Conservation (phyloP, 441 rosid species). For the Jatropha podagrica region DNA sequence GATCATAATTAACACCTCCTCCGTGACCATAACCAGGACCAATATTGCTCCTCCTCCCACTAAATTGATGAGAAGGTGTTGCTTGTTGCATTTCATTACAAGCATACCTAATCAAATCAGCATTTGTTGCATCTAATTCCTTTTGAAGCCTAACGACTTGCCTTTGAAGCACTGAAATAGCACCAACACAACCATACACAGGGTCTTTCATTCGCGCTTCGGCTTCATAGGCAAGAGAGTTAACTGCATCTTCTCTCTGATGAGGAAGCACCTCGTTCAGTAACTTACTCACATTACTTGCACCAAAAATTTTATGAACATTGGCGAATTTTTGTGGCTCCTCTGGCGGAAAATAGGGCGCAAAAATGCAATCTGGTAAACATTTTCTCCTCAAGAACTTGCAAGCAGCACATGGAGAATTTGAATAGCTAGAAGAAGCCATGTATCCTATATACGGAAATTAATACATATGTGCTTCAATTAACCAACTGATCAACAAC, state of each 20-base stretch:
- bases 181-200: conserved; percentile 85
- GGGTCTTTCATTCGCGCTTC: conserved; percentile 94
- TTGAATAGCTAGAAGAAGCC: conserved; percentile 79
- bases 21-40: conserved; percentile 18
- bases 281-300: conserved; percentile 88
- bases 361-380: conserved; percentile 85
- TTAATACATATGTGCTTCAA: conserved; percentile 9
- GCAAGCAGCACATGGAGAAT: conserved; percentile 98
- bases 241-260: conserved; percentile 94
- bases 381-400: conserved; percentile 91
- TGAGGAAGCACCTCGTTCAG: conserved; percentile 85
- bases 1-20: conserved; percentile 20
- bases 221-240: conserved; percentile 90
- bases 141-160: conserved; percentile 87
- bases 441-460: conserved; percentile 11
- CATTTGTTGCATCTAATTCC: conserved; percentile 83
- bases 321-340: conserved; percentile 97
- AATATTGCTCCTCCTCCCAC: conserved; percentile 30
- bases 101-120: conserved; percentile 68
- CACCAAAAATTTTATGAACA: conserved; percentile 95
- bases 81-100: conserved; percentile 44
- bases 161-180: conserved; percentile 86
- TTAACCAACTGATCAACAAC: neutral
- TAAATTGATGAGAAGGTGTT: conserved; percentile 19
- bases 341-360: conserved; percentile 94